phyloP scores from a whole-genome alignment of 257 asterid species.

The Capsicum rhomboideum region DNA sequence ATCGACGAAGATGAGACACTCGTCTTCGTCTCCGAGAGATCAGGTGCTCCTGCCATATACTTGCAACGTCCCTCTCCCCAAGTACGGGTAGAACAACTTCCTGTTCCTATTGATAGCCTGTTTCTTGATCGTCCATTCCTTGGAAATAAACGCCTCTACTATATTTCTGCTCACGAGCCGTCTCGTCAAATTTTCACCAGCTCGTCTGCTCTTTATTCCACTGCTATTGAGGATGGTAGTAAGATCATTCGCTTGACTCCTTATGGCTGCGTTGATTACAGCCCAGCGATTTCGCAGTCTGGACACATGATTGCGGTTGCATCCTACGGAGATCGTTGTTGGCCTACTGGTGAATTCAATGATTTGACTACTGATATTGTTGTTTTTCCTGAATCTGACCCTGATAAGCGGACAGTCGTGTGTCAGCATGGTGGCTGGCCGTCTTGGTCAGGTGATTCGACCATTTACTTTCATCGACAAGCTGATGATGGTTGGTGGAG shows the following conservation, averaged over 20 bases:
- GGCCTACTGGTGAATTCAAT: conserved; percentile 58
- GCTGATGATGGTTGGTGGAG: conserved; percentile 96
- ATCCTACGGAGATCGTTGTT: conserved; percentile 39
- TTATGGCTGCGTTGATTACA: conserved; percentile 47
- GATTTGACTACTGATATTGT: conserved; percentile 57
- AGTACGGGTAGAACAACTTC: conserved; percentile 21
- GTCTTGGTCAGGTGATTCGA: conserved; percentile 55
- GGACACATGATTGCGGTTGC: conserved; percentile 73
- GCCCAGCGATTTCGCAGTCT: conserved; percentile 54
- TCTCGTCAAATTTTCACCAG: conserved; percentile 44
- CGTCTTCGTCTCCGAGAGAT: conserved; percentile 57
- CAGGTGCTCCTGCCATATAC: conserved; percentile 54
- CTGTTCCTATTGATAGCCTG: conserved; percentile 28
- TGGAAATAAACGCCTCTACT: conserved; percentile 33
- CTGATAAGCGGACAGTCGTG: conserved; percentile 27
- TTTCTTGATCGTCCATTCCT: conserved; percentile 66
- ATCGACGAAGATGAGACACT: conserved; percentile 29
- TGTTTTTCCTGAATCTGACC: conserved; percentile 42
- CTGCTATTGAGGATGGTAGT: conserved; percentile 4
- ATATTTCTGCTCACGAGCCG: conserved; percentile 54
- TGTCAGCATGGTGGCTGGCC: conserved; percentile 83
- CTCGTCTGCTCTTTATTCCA: conserved; percentile 61
- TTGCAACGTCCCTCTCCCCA: conserved; percentile 7
- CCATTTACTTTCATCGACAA: conserved; percentile 59
- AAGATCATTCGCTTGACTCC: conserved; percentile 47